Conservation (phyloP, 139 green algal genomes). For the Chara braunii region DNA sequence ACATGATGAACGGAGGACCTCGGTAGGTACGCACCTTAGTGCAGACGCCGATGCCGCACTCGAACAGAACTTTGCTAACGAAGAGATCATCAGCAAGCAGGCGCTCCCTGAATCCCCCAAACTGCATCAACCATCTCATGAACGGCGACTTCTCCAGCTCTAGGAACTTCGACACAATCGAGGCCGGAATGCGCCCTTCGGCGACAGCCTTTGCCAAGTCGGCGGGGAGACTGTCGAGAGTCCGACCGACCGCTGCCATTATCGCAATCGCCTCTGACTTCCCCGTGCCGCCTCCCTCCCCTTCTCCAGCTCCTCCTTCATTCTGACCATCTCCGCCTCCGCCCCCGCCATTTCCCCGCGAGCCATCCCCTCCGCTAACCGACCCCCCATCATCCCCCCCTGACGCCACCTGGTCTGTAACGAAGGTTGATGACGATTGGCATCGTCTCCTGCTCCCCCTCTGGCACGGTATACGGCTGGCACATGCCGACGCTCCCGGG, state of each 20-base stretch:
- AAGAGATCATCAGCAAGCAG: conserved; percentile 87
- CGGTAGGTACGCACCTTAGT: conserved; percentile 80
- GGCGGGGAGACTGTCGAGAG: conserved; percentile 31
- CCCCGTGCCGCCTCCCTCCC: too few relatives aligned
- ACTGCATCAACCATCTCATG: conserved; percentile 28
- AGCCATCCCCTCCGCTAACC: too few relatives aligned
- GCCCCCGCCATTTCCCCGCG: too few relatives aligned
- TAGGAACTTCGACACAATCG: conserved; percentile 26
- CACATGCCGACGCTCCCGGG: too few relatives aligned
- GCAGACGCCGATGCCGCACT: conserved; percentile 85
- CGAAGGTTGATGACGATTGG: too few relatives aligned
- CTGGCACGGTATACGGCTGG: too few relatives aligned
- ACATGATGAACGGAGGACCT: not conserved
- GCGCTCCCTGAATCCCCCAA: conserved; percentile 77
- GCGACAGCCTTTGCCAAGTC: conserved; percentile 28
- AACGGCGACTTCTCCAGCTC: conserved; percentile 29
- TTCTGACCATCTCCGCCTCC: too few relatives aligned
- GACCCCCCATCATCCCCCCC: too few relatives aligned
- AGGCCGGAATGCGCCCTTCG: conserved; percentile 15
- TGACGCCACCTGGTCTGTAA: too few relatives aligned
- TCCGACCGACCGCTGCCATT: conserved; percentile 6
- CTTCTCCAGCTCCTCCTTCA: too few relatives aligned
- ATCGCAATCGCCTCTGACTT: conserved; percentile 14
- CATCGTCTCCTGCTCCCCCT: too few relatives aligned
- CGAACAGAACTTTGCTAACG: conserved; percentile 71